These are phyloP conservation scores for Talaromyces piceae DNA, from an alignment of 2,329 filamentous ascomycete genomes.

Conservation along the genomic window DNA sequence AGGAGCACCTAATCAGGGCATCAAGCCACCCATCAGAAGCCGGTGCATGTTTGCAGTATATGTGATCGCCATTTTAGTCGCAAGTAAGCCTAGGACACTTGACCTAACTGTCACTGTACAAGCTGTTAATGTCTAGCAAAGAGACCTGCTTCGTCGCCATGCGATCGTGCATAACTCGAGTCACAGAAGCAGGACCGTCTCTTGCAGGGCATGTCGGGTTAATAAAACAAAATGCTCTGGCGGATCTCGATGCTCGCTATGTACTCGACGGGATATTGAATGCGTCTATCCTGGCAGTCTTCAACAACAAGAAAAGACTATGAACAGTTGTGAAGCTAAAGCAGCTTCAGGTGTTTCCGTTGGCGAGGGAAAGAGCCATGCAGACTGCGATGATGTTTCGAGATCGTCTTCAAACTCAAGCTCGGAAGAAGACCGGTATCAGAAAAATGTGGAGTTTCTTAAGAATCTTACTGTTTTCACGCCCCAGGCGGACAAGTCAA, in stretches of 20 bases:
- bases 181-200: neutral
- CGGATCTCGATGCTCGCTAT: neutral
- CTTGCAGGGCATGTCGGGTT: constrained; percentile 6
- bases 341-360: neutral
- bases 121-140: neutral
- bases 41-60: neutral
- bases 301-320: neutral
- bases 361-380: neutral
- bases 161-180: constrained; percentile 2
- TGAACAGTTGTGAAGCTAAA: neutral
- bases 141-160: constrained; percentile 7
- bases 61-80: constrained; percentile 4
- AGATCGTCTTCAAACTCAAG: neutral
- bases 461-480: constrained; percentile 2
- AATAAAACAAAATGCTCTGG: constrained; percentile 10
- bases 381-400: neutral
- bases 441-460: constrained; percentile 3
- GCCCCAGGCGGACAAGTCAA: neutral
- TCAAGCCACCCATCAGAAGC: constrained; percentile 2
- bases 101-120: neutral
- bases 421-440: neutral
- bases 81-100: too few species aligned
- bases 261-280: constrained; percentile 3
- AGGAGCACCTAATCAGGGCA: constrained; percentile 6
- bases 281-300: neutral